These are phyloP conservation scores for Volvox reticuliferus DNA, from an alignment of 139 green algal genomes.

Conservation along the genomic window DNA sequence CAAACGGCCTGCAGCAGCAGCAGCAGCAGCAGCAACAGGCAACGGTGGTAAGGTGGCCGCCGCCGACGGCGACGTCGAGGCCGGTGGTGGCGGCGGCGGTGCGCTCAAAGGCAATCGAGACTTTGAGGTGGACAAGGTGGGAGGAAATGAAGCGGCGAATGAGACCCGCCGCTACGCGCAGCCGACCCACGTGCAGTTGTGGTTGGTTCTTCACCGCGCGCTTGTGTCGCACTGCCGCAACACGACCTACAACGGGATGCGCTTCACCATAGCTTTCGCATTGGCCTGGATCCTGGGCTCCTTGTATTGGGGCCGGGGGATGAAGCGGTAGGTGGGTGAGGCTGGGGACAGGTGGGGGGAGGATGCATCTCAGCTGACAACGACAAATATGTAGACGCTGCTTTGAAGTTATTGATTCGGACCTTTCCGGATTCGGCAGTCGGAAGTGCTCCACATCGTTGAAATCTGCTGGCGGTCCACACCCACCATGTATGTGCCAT, in stretches of 20 bases:
- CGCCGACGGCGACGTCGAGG: background rate
- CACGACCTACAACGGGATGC: slow-evolving; percentile 22
- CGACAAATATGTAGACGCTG: too few relatives aligned
- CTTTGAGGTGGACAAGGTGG: background rate
- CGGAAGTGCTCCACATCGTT: too few relatives aligned
- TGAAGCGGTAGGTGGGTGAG: slow-evolving; percentile 9
- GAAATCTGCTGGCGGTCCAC: too few relatives aligned
- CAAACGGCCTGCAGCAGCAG: too few relatives aligned
- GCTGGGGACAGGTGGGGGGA: too few relatives aligned
- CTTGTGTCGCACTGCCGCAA: slow-evolving; percentile 32
- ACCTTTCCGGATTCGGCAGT: too few relatives aligned
- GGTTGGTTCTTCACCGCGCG: slow-evolving; percentile 33
- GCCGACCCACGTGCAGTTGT: background rate
- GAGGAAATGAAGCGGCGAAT: background rate
- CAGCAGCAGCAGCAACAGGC: background rate
- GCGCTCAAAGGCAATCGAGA: background rate
- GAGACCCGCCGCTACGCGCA: background rate
- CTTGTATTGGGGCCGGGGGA: slow-evolving; percentile 20
- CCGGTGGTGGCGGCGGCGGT: background rate
- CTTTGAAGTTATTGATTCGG: too few relatives aligned
- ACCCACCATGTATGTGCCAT: too few relatives aligned
- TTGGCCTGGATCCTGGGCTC: slow-evolving; percentile 11
- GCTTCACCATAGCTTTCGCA: background rate
- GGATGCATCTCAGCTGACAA: too few relatives aligned
- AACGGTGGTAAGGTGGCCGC: too few relatives aligned